phyloP scores from a whole-genome alignment of 768 basidiomycete genomes.

The Russula ochroleuca region DNA sequence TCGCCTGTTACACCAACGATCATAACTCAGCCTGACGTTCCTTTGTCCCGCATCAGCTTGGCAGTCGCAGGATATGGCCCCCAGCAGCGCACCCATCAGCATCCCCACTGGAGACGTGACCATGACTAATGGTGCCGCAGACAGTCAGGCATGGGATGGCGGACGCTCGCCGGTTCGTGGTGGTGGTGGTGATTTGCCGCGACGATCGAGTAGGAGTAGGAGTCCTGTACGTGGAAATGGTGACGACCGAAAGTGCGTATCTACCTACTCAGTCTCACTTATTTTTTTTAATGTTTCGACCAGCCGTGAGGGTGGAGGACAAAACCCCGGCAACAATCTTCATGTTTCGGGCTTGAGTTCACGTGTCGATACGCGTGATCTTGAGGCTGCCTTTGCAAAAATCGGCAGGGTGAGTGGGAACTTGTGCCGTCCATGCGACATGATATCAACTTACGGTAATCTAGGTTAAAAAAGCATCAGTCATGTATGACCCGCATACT shows the following conservation, averaged over 20 bases:
- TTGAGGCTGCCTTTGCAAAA: slow-evolving; percentile 85
- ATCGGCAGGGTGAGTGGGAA: slow-evolving; percentile 66
- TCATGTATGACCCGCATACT: slow-evolving; percentile 66
- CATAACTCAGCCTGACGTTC: slow-evolving; percentile 42
- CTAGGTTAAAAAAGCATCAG: slow-evolving; percentile 59
- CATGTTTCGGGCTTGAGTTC: slow-evolving; percentile 58
- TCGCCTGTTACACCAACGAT: slow-evolving; percentile 26
- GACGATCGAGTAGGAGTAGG: slow-evolving; percentile 73
- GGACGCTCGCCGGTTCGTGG: slow-evolving; percentile 45
- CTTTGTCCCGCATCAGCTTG: slow-evolving; percentile 57
- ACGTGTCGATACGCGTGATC: slow-evolving; percentile 73
- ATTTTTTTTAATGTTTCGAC: neutral
- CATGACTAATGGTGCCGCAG: slow-evolving; percentile 44
- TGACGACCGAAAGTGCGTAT: slow-evolving; percentile 51
- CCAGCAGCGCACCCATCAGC: slow-evolving; percentile 55
- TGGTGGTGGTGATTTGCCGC: slow-evolving; percentile 47
- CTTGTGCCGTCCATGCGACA: neutral
- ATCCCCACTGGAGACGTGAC: slow-evolving; percentile 54
- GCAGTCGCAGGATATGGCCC: slow-evolving; percentile 79
- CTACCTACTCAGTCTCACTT: neutral
- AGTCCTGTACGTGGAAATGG: slow-evolving; percentile 55
- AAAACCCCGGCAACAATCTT: slow-evolving; percentile 62
- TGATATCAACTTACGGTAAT: neutral
- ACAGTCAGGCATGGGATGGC: slow-evolving; percentile 56
- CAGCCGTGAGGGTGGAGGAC: slow-evolving; percentile 36